phyloP scores from a whole-genome alignment of 768 basidiomycete genomes.

The Epithele typhae region DNA sequence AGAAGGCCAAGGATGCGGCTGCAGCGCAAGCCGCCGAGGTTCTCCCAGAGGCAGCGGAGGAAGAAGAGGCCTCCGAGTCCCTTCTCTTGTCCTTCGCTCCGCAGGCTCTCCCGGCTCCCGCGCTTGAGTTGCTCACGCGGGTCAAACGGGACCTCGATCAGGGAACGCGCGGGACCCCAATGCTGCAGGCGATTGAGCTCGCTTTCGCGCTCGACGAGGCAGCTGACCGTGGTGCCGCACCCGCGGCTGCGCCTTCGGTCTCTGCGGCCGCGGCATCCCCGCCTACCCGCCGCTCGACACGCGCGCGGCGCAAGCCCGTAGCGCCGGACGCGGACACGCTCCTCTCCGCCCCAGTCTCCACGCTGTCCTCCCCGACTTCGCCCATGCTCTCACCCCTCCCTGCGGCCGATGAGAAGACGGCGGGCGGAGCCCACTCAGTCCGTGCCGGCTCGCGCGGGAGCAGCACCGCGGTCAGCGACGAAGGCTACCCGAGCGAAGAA shows the following conservation, averaged over 20 bases:
- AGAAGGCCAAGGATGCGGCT: background rate
- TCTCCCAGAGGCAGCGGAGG: background rate
- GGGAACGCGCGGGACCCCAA: background rate
- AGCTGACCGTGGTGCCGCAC: background rate
- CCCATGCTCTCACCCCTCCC: conserved; percentile 1
- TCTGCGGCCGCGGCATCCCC: background rate
- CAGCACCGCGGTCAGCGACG: conserved; percentile 16
- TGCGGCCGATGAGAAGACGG: background rate
- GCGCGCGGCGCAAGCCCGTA: conserved; percentile 11
- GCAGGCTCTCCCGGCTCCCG: background rate
- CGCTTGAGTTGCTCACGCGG: background rate
- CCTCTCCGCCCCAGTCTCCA: conserved; percentile 1
- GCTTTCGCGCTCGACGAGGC: background rate
- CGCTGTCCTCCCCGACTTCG: conserved; percentile 1
- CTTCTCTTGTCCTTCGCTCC: background rate
- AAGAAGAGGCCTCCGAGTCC: background rate
- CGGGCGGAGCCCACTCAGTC: background rate
- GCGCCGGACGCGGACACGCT: conserved; percentile 6
- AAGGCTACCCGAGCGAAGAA: conserved; percentile 13
- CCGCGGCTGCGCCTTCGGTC: background rate
- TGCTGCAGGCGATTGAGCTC: conserved; percentile 1
- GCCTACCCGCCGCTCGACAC: conserved; percentile 7
- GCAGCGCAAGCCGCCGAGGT: background rate
- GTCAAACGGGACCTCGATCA: background rate
- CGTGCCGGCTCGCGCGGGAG: conserved; percentile 12